Evolutionary conservation across 1,284 basidiomycete species (phyloP), one percentile per base, ranked within the genome.

Genomic region (Apiotrichum laibachii): DNA sequence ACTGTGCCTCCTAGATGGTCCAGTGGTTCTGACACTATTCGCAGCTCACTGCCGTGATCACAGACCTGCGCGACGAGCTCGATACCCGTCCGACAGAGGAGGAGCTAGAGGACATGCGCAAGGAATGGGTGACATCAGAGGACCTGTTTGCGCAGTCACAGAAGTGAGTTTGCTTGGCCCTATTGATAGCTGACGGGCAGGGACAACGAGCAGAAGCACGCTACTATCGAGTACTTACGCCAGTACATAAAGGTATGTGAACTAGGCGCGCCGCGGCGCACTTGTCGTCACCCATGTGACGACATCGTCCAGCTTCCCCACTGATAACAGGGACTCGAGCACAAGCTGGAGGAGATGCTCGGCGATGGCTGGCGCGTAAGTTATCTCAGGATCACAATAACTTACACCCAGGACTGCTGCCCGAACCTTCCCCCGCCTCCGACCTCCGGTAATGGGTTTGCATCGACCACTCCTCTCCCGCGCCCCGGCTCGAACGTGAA

Each of bases 171-270:
- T 11, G 0, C 7, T 0, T n/a, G 9, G 3, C 19, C 15, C 1
- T 22, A 15, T 22, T 2, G 3, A 11, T 11, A 2, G n/a, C 55
- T 58, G 35, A 50, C 55, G 47, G 19, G 5, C 39, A 75, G 73
- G 33, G 72, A 71, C 56, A 73, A 75, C 43, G 68, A 72, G 56
- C 54, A 62, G 19, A 73, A 75, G 44, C 68, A 72, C 53, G 57
- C 56, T 9, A 61, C 60, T 10, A 66, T 66, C n/a, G 73, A 75
- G 54, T 50, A 53, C n/a, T 56, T 67, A 50, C 68, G 65, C 42
- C 56, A 55, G 5, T 75, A 75, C 47, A 58, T 68, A 52, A 70
- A 67, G 52, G 73, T 72, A n/a, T n/a, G 63, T 47, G 19, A 15
- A 5, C 22, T 1, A 10, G 3, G 3, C 26, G 26, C 26, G 7